phyloP scores from a whole-genome alignment of 2,329 filamentous ascomycete species.

The Penicillium sp. region DNA sequence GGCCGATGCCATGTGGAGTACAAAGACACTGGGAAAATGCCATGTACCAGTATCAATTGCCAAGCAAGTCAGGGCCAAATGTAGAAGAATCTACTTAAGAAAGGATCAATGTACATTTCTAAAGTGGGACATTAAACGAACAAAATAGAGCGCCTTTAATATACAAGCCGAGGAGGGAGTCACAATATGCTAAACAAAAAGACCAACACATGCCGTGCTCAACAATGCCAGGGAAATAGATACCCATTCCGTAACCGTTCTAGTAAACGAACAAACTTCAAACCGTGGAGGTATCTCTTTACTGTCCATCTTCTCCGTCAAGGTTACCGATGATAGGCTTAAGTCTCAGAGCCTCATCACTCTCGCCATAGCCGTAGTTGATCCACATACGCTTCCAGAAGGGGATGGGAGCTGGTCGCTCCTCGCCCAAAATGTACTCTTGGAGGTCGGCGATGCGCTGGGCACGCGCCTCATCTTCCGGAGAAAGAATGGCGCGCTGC shows the following conservation, averaged over 20 bases:
- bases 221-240: conserved; percentile 12
- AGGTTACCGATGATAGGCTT: conserved; percentile 45
- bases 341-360: conserved; percentile 38
- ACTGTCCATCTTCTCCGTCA: conserved; percentile 31
- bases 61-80: not conserved
- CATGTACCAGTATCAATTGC: conserved; percentile 10
- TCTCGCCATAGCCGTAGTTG: conserved; percentile 43
- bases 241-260: conserved; percentile 21
- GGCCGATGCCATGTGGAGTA: conserved; percentile 3
- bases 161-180: conserved; percentile 24
- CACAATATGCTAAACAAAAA: conserved; percentile 22
- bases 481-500: conserved; percentile 69
- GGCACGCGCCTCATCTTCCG: conserved; percentile 69
- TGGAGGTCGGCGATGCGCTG: conserved; percentile 61
- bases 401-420: conserved; percentile 35
- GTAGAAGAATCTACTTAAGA: conserved; percentile 4
- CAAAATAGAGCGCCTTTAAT: conserved; percentile 23
- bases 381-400: conserved; percentile 44
- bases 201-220: conserved; percentile 15
- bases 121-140: conserved; percentile 12
- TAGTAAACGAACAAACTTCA: conserved; percentile 20
- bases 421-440: conserved; percentile 68
- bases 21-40: conserved; percentile 1
- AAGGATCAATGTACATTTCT: conserved; percentile 13
- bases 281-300: not conserved